Base-by-base conservation (phyloP, 352 stramenopile species). In the Pythium pectinolyticum region DNA sequence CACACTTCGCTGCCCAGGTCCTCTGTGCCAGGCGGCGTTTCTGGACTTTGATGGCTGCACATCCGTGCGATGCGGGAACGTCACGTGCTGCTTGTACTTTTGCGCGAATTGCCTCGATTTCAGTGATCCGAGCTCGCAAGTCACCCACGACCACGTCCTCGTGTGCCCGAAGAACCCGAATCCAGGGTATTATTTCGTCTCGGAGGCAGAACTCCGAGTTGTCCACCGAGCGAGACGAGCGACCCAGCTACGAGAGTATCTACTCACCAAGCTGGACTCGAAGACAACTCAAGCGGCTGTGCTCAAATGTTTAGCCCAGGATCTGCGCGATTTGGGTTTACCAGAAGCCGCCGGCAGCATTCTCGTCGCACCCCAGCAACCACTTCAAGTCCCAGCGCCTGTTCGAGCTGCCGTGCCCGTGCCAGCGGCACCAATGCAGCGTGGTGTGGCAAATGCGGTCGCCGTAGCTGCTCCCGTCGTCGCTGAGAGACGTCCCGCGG, bases 31-130 rank as follows among this genome's bases (percentile, higher is more conserved):
- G 19, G 35, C 43, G 2, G 60, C 54, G n/a, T 73, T 73, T 50
- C 55, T 73, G 17, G 66, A 69, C 54, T 73, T 69, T 30, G 53
- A 61, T 6, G 54, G 65, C 11, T 72, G 65, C 53, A 61, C 62
- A 12, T 65, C 46, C n/a, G 65, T 72, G 8, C 24, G 20, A 14
- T 72, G 65, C 28, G 65, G 59, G n/a, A 68, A 68, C 31, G 6
- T 41, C 27, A 50, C 35, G 15, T 72, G 58, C 40, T 50, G 46
- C 32, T 25, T 22, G 0, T 43, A 57, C 24, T 72, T 72, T 28
- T 72, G 65, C 32, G 58, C 65, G n/a, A 65, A 64, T 30, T 72
- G 65, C 15, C 50, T 60, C 22, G 31, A 51, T 12, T 65, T 49
- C 20, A 55, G 30, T 34, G 40, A 43, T 2, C 24, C 22, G 2